A percentile compares a stretch with the other conserved stretches of the same genome.
Conservation (phyloP, 2,329 filamentous ascomycete genomes). For the Colletotrichum caudatum region DNA sequence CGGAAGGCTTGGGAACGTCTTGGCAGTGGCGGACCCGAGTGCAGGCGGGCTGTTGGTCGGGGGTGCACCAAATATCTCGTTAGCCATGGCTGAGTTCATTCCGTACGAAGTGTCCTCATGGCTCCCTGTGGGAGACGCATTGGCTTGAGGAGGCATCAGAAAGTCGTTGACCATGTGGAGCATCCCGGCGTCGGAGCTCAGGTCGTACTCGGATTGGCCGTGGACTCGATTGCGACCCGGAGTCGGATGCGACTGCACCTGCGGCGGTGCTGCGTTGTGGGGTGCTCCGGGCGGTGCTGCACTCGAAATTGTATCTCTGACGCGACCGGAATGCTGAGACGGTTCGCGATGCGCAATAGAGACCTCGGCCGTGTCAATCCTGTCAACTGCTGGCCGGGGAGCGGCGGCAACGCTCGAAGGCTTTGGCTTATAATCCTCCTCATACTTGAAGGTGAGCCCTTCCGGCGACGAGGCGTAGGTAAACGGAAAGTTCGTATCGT, state of each 20-base stretch:
- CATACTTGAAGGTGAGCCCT: conserved; percentile 34
- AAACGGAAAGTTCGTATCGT: conserved; percentile 43
- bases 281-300: not conserved
- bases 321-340: not conserved
- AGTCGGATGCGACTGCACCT: conserved; percentile 22
- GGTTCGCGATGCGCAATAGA: not conserved
- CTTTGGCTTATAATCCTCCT: conserved; percentile 30
- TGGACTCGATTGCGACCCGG: conserved; percentile 19
- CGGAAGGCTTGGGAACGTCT: conserved; percentile 58
- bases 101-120: conserved; percentile 64
- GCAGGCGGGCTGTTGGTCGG: conserved; percentile 50
- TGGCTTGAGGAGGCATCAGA: conserved; percentile 59
- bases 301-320: not conserved
- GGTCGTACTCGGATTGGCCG: conserved; percentile 41
- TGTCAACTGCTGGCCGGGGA: conserved; percentile 3
- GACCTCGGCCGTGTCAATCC: not conserved
- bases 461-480: conserved; percentile 29
- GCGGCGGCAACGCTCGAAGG: not conserved
- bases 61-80: conserved; percentile 61
- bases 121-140: conserved; percentile 49
- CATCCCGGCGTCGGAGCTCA: conserved; percentile 52
- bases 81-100: conserved; percentile 65
- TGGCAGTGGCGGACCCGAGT: conserved; percentile 50
- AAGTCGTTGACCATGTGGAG: conserved; percentile 64
- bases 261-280: conserved; percentile 2